A percentile compares a stretch with the other conserved stretches of the same genome.
phyloP scores from a whole-genome alignment of 352 stramenopile genomes.

The Pythium brachiatum region DNA sequence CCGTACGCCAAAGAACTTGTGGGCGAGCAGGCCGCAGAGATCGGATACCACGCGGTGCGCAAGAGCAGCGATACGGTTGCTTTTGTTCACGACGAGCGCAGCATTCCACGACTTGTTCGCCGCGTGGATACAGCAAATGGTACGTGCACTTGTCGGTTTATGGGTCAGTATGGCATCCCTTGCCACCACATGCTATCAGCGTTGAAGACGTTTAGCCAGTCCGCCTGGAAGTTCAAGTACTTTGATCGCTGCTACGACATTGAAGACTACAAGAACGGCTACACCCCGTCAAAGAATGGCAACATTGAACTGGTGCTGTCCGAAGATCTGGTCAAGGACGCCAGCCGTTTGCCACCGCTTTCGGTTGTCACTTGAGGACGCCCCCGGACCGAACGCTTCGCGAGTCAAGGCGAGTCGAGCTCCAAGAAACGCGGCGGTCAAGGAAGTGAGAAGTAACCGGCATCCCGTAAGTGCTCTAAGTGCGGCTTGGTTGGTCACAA shows the following conservation, averaged over 20 bases:
- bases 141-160: constrained; percentile 1
- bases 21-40: background rate
- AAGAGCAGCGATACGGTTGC: background rate
- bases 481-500: background rate
- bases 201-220: background rate
- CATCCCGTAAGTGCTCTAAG: background rate
- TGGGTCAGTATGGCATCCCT: background rate
- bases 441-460: background rate
- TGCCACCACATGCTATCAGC: background rate
- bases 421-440: background rate
- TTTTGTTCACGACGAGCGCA: constrained; percentile 1
- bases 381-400: background rate
- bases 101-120: background rate
- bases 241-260: background rate
- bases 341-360: background rate
- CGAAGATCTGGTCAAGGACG: background rate
- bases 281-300: background rate
- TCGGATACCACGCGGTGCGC: background rate
- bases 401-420: constrained; percentile 4
- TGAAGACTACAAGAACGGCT: background rate
- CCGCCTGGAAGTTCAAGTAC: background rate
- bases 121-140: background rate
- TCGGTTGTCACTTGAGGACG: background rate
- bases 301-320: background rate
- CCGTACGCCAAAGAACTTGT: constrained; percentile 14